Base-by-base conservation (phyloP, 208 protist genomes). In the Acanthamoeba sp. region DNA sequence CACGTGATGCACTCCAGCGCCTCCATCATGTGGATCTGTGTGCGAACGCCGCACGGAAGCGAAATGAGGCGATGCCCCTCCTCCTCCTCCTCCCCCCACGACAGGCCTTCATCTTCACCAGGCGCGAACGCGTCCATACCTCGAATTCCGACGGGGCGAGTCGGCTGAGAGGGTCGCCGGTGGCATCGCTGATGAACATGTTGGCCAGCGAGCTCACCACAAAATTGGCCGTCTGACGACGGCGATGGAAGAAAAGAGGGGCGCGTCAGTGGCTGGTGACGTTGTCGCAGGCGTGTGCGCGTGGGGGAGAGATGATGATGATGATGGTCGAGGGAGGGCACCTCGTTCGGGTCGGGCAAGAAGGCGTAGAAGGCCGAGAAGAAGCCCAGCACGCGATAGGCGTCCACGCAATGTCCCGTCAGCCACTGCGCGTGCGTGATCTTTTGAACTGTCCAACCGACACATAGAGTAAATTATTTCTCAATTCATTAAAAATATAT, bases 341-440 rank as follows among this genome's bases (percentile, higher is more conserved):
- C 82, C 45, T 89, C 82, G n/a, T 89, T 36, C 6, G 82, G 82
- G 18, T 89, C 82, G 34, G 82, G 82, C 71, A 89, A 45, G 34
- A 40, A 40, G 34, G 82, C 29, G 45, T 89, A 89, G 16, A 89
- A 89, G n/a, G 50, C n/a, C 16, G 82, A 89, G 55, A 89, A 89
- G 29, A 64, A 89, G 38, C 50, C 45, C 27, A 89, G 45, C 50
- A 64, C 55, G 38, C 82, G 82, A 29, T 89, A 89, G 48, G 82
- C 82, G 27, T 89, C 82, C 82, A 89, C 82, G 71, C 71, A 80
- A 24, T 80, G 71, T 7, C 71, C 71, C 36, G 71, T 80, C 71
- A 80, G n/a, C 71, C 71, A 80, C 36, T 80, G 71, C 12, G 71
- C 32, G 38, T 80, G 71, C 14, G 71, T 80, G 18, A 80, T 80